Base-by-base conservation (phyloP, 495 filamentous ascomycete species). In the Neurospora sublineolata region DNA sequence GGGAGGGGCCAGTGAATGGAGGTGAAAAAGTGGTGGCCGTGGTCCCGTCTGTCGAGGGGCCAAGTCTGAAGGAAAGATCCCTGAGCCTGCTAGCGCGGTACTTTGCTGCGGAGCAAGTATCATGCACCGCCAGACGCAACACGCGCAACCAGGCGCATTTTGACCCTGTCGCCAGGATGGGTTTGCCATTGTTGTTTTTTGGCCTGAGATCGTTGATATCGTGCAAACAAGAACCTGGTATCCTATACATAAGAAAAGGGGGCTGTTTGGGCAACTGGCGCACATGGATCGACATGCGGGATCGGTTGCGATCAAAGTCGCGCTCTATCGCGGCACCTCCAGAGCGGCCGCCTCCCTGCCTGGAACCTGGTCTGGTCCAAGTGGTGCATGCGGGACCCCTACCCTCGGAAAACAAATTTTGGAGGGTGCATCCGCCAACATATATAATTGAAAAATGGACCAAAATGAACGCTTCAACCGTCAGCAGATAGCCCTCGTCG, bases 341-440 rank as follows among this genome's bases (percentile, higher is more conserved):
- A 30, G 27, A 33, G 52, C 52, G 52, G 52, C 52, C 27, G 52
- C 52, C n/a, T n/a, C n/a, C 52, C 52, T 33, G 52, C 52, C 52
- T 64, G 67, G 73, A 42, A 69, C 37, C 37, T 72, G 40, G 40
- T 64, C 46, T 64, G 36, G 69, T 68, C 52, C 27, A 60, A 60
- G 52, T 69, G 69, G 73, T 68, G 68, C 58, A 46, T 44, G 73
- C 74, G 74, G 72, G 79, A 77, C 75, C 79, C 79, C 78, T 79
- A 80, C 78, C 75, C 76, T 60, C 36, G 69, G 69, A 75, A 75
- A 75, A 41, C 52, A 71, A 77, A 76, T 60, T 74, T 74, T 75
- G 72, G n/a, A 16, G 36, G 20, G 44, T 3, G 11, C 36, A 72
- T 38, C 72, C 4, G 0, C 0, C 44, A 38, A 37, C 67, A 70